Conservation (phyloP, 306 rosid genomes). For the Begonia peltatifolia region DNA sequence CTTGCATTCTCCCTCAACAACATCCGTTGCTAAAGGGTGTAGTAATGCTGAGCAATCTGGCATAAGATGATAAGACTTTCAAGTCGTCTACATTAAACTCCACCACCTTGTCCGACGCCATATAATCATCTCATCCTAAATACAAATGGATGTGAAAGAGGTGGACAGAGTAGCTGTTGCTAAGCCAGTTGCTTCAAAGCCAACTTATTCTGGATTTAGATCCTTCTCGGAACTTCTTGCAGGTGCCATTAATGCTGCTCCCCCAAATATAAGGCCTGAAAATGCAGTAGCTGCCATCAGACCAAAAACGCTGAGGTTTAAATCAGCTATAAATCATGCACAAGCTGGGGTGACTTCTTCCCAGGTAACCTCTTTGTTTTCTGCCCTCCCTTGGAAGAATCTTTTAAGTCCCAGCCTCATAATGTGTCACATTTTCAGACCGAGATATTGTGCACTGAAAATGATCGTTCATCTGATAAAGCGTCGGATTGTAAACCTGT, state of each 20-base stretch:
- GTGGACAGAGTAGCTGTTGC: slow-evolving; percentile 57
- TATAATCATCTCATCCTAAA: too few relatives aligned
- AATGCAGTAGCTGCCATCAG: slow-evolving; percentile 70
- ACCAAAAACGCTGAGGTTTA: slow-evolving; percentile 87
- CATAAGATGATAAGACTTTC: too few relatives aligned
- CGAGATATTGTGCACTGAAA: slow-evolving; percentile 25
- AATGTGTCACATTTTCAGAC: slow-evolving; percentile 30
- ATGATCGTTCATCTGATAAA: slow-evolving; percentile 25
- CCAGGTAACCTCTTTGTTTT: slow-evolving; percentile 29
- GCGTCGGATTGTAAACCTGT: slow-evolving; percentile 32
- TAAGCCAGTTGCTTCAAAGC: slow-evolving; percentile 90
- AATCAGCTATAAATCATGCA: slow-evolving; percentile 29
- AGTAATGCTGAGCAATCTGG: too few relatives aligned
- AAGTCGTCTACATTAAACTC: too few relatives aligned
- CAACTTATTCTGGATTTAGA: slow-evolving; percentile 52
- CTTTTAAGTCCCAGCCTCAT: slow-evolving; percentile 13
- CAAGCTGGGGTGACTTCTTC: slow-evolving; percentile 38
- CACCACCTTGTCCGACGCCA: too few relatives aligned
- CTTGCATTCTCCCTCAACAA: too few relatives aligned
- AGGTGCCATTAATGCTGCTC: slow-evolving; percentile 54
- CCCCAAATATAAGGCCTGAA: slow-evolving; percentile 34
- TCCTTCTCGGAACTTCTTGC: slow-evolving; percentile 90
- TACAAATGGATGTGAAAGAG: slow-evolving; percentile 56
- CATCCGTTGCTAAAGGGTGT: too few relatives aligned
- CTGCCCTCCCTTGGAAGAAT: neutral